Conservation (phyloP, 306 rosid genomes). For the Datisca glomerata region DNA sequence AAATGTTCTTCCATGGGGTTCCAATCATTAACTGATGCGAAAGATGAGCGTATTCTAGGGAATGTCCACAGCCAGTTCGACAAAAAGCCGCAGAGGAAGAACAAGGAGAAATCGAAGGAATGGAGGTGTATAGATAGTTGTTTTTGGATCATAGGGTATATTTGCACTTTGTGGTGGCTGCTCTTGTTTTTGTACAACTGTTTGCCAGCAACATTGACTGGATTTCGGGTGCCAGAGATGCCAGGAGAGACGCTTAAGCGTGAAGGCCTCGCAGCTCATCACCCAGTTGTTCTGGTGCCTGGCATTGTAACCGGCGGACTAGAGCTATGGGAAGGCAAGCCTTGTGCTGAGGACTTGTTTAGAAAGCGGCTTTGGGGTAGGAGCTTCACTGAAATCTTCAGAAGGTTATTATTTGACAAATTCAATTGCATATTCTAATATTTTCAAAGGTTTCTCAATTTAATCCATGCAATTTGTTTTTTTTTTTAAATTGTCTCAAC, state of each 20-base stretch:
- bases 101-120: constrained; percentile 18
- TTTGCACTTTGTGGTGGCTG: constrained; percentile 62
- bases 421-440: background rate
- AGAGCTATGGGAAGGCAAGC: constrained; percentile 72
- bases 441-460: constrained; percentile 6
- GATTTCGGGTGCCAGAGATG: constrained; percentile 35
- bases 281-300: constrained; percentile 47
- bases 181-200: constrained; percentile 30
- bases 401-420: constrained; percentile 27
- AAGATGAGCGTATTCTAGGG: constrained; percentile 1
- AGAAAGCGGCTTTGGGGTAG: constrained; percentile 62
- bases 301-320: constrained; percentile 53
- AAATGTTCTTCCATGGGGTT: constrained; percentile 19
- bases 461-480: no score
- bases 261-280: constrained; percentile 40
- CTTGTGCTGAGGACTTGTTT: constrained; percentile 56
- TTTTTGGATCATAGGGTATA: constrained; percentile 52
- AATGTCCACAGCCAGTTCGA: no score
- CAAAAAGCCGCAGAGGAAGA: constrained; percentile 10
- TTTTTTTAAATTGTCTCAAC: no score
- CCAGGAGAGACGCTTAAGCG: constrained; percentile 47
- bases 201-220: constrained; percentile 26
- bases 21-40: constrained; percentile 7
- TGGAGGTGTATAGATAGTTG: constrained; percentile 43
- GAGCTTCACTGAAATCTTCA: constrained; percentile 45